Conservation (phyloP, 768 basidiomycete species). For the Kwoniella mangroviensis region DNA sequence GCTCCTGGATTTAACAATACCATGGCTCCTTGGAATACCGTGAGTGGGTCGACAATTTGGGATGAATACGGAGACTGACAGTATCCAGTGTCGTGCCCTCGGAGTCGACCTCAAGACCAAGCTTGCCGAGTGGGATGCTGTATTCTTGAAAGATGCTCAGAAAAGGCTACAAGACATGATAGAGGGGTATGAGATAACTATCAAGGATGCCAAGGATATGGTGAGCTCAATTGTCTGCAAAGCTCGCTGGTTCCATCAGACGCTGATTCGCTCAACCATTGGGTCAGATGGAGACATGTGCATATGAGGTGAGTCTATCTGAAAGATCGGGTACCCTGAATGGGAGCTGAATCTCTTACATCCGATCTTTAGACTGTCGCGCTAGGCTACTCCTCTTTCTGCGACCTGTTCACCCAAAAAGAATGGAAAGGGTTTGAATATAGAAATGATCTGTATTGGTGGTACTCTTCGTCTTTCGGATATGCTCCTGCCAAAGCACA, state of each 20-base stretch:
- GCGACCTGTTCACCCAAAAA: slow-evolving; percentile 82
- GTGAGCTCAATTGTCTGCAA: slow-evolving; percentile 26
- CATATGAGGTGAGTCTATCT: slow-evolving; percentile 49
- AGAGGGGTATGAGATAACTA: slow-evolving; percentile 44
- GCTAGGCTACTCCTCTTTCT: slow-evolving; percentile 88
- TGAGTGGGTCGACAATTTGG: slow-evolving; percentile 15
- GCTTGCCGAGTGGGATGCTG: slow-evolving; percentile 66
- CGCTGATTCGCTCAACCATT: slow-evolving; percentile 1
- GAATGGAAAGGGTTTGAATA: slow-evolving; percentile 96
- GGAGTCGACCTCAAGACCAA: slow-evolving; percentile 29
- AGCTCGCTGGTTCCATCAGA: neutral
- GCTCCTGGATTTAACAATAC: slow-evolving; percentile 75
- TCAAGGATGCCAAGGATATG: slow-evolving; percentile 48
- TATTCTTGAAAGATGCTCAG: slow-evolving; percentile 73
- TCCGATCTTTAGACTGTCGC: slow-evolving; percentile 70
- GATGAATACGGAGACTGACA: neutral
- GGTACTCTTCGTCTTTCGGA: slow-evolving; percentile 72
- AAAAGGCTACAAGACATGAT: slow-evolving; percentile 64
- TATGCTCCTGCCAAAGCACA: slow-evolving; percentile 70
- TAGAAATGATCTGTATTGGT: slow-evolving; percentile 60
- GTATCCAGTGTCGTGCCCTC: slow-evolving; percentile 58
- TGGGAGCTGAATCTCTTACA: neutral
- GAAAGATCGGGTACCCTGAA: neutral
- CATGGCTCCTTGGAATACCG: slow-evolving; percentile 78
- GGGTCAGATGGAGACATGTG: slow-evolving; percentile 52